A percentile compares a stretch with the other conserved stretches of the same genome.
Evolutionary conservation across 495 filamentous ascomycete genomes (phyloP).

Genomic region (Friedmanniomyces endolithicus): DNA sequence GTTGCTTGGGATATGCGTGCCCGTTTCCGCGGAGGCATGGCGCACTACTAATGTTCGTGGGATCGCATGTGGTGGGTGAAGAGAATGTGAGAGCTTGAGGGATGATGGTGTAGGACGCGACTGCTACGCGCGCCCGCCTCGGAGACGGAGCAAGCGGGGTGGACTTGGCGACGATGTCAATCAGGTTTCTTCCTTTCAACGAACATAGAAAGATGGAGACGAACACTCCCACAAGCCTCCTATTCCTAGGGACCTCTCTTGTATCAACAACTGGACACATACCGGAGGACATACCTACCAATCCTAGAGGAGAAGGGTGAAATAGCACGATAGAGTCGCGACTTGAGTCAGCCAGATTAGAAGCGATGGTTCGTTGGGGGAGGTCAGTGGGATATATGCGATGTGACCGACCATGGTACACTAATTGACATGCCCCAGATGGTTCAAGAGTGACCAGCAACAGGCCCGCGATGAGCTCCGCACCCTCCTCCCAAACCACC

Average conservation of each 20-base stretch:
- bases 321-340: constrained; percentile 1
- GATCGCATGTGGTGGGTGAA: too few relatives aligned
- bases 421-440: background rate
- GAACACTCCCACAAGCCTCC: too few relatives aligned
- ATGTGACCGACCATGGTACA: background rate
- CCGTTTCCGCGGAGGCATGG: constrained; percentile 20
- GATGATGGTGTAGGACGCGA: too few relatives aligned
- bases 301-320: background rate
- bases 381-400: background rate
- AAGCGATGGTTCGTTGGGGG: constrained; percentile 6
- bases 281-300: background rate
- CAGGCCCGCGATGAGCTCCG: constrained; percentile 5
- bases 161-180: background rate
- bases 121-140: background rate
- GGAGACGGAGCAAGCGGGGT: too few relatives aligned
- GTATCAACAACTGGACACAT: too few relatives aligned
- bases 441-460: constrained; percentile 1
- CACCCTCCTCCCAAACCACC: constrained; percentile 48
- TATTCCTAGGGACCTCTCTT: too few relatives aligned
- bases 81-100: too few relatives aligned
- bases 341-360: background rate
- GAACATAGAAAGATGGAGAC: background rate
- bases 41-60: background rate
- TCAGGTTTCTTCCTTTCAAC: background rate
- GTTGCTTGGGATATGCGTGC: constrained; percentile 7